These are phyloP conservation scores for Boehmeria nivea DNA, from an alignment of 306 rosid genomes.

Conservation along the genomic window DNA sequence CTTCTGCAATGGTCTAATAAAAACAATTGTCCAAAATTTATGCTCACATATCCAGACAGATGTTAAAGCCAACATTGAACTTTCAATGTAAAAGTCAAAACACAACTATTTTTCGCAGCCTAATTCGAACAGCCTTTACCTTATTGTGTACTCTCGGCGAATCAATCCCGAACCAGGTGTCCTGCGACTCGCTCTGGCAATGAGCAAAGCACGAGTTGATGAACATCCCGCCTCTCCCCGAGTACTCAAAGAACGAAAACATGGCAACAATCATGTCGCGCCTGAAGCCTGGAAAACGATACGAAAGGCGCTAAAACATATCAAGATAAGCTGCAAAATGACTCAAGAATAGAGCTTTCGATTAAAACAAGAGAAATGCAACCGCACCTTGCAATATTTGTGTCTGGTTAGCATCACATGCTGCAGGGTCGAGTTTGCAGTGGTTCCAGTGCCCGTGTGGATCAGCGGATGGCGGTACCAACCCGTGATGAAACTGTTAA, in stretches of 20 bases:
- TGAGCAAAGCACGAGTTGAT: constrained; percentile 95
- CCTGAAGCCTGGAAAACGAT: constrained; percentile 49
- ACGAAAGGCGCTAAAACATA: no score
- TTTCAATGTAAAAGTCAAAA: neutral
- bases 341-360: neutral
- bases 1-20: constrained; percentile 77
- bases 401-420: constrained; percentile 51
- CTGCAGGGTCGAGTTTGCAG: constrained; percentile 63
- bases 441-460: constrained; percentile 61
- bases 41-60: no score
- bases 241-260: constrained; percentile 36
- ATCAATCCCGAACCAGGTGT: constrained; percentile 76
- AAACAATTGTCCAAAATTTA: neutral
- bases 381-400: constrained; percentile 60
- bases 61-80: neutral
- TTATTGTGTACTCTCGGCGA: constrained; percentile 67
- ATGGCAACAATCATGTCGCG: constrained; percentile 53
- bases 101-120: neutral
- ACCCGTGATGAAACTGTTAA: constrained; percentile 59
- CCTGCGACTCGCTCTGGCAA: constrained; percentile 90
- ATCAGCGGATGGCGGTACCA: constrained; percentile 89
- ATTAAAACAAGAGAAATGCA: neutral
- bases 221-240: constrained; percentile 72
- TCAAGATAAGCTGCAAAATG: neutral
- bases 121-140: constrained; percentile 38